Base-by-base conservation (phyloP, 371 early-diverging fungal species). In the Mucor mucedo region DNA sequence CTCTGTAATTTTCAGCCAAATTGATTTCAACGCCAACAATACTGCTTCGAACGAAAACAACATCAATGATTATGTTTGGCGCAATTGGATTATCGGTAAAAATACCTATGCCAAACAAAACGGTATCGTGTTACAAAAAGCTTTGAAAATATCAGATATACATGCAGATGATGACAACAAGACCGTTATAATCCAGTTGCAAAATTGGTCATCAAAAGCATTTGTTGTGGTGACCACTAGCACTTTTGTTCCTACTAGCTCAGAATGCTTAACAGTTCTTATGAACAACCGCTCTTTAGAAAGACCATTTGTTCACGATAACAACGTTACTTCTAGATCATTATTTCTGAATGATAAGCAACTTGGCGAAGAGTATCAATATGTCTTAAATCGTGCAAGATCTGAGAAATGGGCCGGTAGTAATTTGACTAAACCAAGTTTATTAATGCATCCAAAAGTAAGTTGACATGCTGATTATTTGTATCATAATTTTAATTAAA, bases 291-390 rank as follows among this genome's bases (percentile, higher is more conserved):
- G 39, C 1, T 14, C n/a, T 2, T 38, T 50, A 40, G 47, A 52
- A n/a, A 5, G 40, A 28, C 27, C 67, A 35, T 10, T 32, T 44
- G 14, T 21, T 38, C 27, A 60, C 21, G 7, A 35, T 5, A 10
- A 39, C 33, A 14, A 13, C 10, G 14, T 29, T 8, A 7, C 7
- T 1, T 11, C 70, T 7, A 52, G 53, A 11, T 63, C 71, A 4
- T 29, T 65, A 0, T 79, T 72, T 55, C 52, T 79, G 21, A 62
- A 68, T 4, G 83, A 82, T 21, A 76, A 81, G 4, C 69, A 70
- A 6, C 56, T 87, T 1, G 75, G 85, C 8, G 85, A 87, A 54
- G 87, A 87, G 32, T 77, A 85, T 49, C 80, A 85, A 35, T 87
- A 87, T 54, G 79, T 87, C 5, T 33, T 87, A 52, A 81, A 85